phyloP scores from a whole-genome alignment of 371 early-diverging fungal genomes.

The Massospora cicadina region DNA sequence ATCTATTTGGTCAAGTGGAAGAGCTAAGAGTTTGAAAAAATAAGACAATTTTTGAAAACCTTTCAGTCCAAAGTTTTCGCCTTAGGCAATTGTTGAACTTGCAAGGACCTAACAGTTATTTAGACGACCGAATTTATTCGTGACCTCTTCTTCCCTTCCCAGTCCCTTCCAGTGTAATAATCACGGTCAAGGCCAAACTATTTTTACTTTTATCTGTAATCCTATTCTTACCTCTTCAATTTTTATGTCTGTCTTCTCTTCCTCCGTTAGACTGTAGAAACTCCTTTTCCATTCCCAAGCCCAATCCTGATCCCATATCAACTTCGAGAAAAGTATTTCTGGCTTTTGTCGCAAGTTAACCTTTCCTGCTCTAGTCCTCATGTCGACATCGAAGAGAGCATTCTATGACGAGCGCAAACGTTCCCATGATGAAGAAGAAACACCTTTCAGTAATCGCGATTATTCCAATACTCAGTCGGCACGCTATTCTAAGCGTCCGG shows the following conservation, averaged over 20 bases:
- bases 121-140: background rate
- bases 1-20: background rate
- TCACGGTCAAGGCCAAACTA: background rate
- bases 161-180: background rate
- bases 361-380: background rate
- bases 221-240: background rate
- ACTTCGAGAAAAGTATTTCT: background rate
- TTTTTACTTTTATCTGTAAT: background rate
- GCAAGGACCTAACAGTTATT: background rate
- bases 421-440: constrained; percentile 5
- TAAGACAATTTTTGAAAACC: background rate
- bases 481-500: constrained; percentile 1
- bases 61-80: background rate
- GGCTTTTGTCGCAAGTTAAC: background rate
- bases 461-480: background rate
- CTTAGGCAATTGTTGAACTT: background rate
- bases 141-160: background rate
- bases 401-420: constrained; percentile 8
- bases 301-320: background rate
- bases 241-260: background rate
- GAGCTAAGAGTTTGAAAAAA: background rate
- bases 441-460: background rate
- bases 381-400: background rate
- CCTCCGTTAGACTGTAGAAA: background rate
- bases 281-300: background rate